A percentile compares a stretch with the other conserved stretches of the same genome.
These are phyloP conservation scores for Combretum micranthum DNA, from an alignment of 345 rosid genomes.

Conservation along the genomic window DNA sequence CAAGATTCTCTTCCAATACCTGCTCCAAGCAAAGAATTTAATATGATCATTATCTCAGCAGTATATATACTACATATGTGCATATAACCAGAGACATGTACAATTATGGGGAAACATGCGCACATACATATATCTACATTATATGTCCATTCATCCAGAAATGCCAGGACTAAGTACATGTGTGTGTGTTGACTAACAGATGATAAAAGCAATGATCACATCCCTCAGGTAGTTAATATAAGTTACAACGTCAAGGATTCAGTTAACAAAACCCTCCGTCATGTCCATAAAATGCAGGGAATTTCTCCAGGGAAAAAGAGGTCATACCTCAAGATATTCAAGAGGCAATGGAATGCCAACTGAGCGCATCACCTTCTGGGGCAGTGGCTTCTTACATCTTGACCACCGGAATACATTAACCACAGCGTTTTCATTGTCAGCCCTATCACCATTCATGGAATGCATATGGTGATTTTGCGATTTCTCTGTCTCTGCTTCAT, in stretches of 20 bases:
- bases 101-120: too few species aligned
- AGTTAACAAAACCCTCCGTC: background rate
- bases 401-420: constrained; percentile 93
- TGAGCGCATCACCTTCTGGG: constrained; percentile 79
- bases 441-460: constrained; percentile 65
- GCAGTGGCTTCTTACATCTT: constrained; percentile 83
- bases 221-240: too few species aligned
- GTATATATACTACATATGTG: too few species aligned
- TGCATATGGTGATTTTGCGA: constrained; percentile 54
- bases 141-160: background rate
- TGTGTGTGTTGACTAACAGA: too few species aligned
- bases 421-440: constrained; percentile 48
- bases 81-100: too few species aligned
- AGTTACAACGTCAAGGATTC: too few species aligned
- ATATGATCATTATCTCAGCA: background rate
- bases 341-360: constrained; percentile 85
- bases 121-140: too few species aligned
- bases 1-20: constrained; percentile 85
- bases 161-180: background rate
- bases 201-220: too few species aligned
- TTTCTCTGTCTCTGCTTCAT: constrained; percentile 59
- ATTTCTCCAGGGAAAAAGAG: constrained; percentile 1
- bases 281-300: constrained; percentile 1
- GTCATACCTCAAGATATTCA: constrained; percentile 75
- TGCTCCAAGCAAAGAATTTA: constrained; percentile 12